Evolutionary conservation across 176 grass and related monocot genomes (phyloP).

Genomic region (Luzula sylvatica): DNA sequence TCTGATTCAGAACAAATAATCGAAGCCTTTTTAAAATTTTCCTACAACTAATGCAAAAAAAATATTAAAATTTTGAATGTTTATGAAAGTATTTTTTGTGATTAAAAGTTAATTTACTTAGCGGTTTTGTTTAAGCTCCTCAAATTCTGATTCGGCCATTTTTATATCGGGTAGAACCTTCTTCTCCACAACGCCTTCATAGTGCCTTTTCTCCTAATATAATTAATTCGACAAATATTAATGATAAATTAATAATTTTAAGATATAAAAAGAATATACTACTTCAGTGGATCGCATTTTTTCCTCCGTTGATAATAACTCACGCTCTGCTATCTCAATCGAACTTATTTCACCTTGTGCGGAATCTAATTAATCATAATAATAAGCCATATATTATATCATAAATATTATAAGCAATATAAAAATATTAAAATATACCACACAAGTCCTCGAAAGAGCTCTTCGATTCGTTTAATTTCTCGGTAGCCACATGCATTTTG

Average conservation of each 20-base stretch:
- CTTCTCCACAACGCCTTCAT: conserved; percentile 59
- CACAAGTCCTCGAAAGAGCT: conserved; percentile 33
- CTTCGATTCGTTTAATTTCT: conserved; percentile 37
- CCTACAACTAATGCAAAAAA: conserved; percentile 23
- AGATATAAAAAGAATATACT: conserved; percentile 21
- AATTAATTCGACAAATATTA: conserved; percentile 1
- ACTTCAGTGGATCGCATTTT: conserved; percentile 45
- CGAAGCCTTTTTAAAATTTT: conserved; percentile 68
- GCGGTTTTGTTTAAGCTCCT: conserved; percentile 45
- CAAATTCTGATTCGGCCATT: conserved; percentile 46
- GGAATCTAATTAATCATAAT: conserved; percentile 39
- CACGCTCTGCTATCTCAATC: conserved; percentile 34
- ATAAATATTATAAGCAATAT: background rate
- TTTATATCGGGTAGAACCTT: conserved; percentile 72
- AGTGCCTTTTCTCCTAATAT: conserved; percentile 61
- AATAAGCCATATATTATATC: background rate
- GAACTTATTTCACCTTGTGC: conserved; percentile 27
- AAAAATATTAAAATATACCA: conserved; percentile 54
- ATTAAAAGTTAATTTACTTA: conserved; percentile 33
- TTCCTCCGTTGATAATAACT: conserved; percentile 44
- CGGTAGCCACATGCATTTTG: conserved; percentile 24
- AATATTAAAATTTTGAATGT: background rate
- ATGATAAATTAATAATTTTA: background rate
- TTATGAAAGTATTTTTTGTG: too few species aligned
- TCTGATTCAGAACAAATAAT: conserved; percentile 66